Conservation (phyloP, 2,329 filamentous ascomycete genomes). For the Fusarium pseudonygamai region DNA sequence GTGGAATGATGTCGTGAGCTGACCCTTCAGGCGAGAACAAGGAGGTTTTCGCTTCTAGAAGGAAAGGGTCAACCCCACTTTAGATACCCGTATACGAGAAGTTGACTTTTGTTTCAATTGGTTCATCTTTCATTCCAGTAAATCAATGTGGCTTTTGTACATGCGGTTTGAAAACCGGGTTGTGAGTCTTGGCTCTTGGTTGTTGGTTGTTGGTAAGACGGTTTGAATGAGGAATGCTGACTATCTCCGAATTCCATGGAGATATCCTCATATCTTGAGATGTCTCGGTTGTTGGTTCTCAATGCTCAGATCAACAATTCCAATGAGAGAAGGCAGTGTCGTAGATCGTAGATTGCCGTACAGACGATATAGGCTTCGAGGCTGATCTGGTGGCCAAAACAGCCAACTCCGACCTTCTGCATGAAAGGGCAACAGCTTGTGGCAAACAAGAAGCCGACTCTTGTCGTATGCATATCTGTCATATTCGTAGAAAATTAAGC, state of each 20-base stretch:
- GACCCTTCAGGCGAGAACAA: neutral
- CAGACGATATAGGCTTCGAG: neutral
- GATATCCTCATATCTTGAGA: no score
- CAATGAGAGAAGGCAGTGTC: no score
- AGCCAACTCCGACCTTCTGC: neutral
- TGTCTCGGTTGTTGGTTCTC: neutral
- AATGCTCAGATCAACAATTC: neutral
- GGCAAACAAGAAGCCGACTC: no score
- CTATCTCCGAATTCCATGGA: neutral
- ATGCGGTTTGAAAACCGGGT: no score
- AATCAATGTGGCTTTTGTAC: neutral
- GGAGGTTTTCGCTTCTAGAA: neutral
- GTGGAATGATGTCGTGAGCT: neutral
- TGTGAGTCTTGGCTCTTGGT: neutral
- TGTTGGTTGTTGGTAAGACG: neutral
- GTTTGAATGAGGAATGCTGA: neutral
- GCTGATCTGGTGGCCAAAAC: no score
- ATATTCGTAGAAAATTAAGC: fast-evolving
- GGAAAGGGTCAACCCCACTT: neutral
- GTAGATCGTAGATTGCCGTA: no score
- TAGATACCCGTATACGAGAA: neutral
- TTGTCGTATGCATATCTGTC: no score
- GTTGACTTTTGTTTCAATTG: neutral
- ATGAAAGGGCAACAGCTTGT: no score
- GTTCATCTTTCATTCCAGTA: neutral